Evolutionary conservation across 1,284 basidiomycete species (phyloP).

Genomic region (Marasmius sp.): DNA sequence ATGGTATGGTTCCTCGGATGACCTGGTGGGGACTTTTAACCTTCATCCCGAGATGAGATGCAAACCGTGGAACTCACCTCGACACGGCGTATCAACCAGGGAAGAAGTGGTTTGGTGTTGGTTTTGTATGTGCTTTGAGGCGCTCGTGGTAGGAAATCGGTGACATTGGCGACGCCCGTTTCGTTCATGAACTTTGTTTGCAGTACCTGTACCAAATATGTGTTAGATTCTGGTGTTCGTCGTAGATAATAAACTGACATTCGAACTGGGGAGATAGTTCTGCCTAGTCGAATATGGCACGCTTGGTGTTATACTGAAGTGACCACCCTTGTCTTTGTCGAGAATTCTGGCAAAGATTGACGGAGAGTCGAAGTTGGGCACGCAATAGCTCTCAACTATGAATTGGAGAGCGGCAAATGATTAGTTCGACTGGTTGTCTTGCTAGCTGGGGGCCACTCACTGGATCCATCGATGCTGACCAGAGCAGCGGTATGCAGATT

Average conservation of each 20-base stretch:
- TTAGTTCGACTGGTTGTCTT: too few relatives aligned
- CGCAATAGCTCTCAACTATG: conserved; percentile 85
- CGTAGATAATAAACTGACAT: too few relatives aligned
- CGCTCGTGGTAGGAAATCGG: conserved; percentile 80
- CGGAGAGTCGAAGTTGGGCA: conserved; percentile 92
- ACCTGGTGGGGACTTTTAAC: conserved; percentile 39
- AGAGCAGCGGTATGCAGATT: conserved; percentile 82
- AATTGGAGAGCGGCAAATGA: too few relatives aligned
- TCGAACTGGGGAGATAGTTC: conserved; percentile 85
- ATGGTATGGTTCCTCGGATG: conserved; percentile 74
- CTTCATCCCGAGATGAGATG: not conserved
- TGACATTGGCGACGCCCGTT: conserved; percentile 75
- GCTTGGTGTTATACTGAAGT: conserved; percentile 82
- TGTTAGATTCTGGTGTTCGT: too few relatives aligned
- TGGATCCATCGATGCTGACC: conserved; percentile 77
- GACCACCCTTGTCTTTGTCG: conserved; percentile 90
- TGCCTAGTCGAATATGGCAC: conserved; percentile 75
- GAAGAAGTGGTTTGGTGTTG: conserved; percentile 64
- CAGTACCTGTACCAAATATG: conserved; percentile 48
- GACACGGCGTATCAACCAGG: conserved; percentile 87
- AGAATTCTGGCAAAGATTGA: conserved; percentile 87
- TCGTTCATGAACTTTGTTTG: conserved; percentile 89
- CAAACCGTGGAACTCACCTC: conserved; percentile 46
- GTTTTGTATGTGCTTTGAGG: conserved; percentile 29
- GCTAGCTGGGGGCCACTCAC: conserved; percentile 47